Conservation (phyloP, 495 filamentous ascomycete genomes). For the Glonium stellatum region DNA sequence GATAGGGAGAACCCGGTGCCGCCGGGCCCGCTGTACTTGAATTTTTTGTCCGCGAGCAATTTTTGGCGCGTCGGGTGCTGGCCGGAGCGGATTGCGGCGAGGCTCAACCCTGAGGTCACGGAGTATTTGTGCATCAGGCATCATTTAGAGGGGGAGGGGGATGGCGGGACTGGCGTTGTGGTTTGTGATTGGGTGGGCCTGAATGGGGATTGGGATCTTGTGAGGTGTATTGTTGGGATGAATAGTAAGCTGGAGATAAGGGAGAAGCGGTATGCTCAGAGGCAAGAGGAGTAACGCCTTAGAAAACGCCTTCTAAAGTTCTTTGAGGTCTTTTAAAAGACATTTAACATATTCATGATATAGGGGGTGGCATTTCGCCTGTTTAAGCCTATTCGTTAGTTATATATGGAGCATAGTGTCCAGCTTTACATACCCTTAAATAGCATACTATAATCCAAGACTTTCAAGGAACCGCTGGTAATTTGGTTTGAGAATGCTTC, state of each 20-base stretch:
- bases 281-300: not conserved
- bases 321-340: no score
- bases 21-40: constrained; percentile 66
- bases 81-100: constrained; percentile 89
- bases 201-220: constrained; percentile 88
- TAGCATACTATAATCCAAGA: no score
- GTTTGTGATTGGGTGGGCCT: constrained; percentile 90
- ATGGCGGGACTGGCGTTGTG: constrained; percentile 83
- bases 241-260: constrained; percentile 66
- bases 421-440: no score
- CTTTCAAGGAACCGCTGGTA: no score
- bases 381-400: no score
- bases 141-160: constrained; percentile 47
- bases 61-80: constrained; percentile 89
- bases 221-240: constrained; percentile 84
- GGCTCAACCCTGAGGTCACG: constrained; percentile 82
- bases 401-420: no score
- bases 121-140: constrained; percentile 71
- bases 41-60: constrained; percentile 84
- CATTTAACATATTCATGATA: no score
- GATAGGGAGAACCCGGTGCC: constrained; percentile 36
- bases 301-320: no score
- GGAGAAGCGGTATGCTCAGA: not conserved
- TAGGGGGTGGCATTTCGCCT: no score
- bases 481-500: no score